A percentile compares a stretch with the other conserved stretches of the same genome.
phyloP scores from a whole-genome alignment of 2,329 filamentous ascomycete species.

The Stagonosporopsis rhizophila region DNA sequence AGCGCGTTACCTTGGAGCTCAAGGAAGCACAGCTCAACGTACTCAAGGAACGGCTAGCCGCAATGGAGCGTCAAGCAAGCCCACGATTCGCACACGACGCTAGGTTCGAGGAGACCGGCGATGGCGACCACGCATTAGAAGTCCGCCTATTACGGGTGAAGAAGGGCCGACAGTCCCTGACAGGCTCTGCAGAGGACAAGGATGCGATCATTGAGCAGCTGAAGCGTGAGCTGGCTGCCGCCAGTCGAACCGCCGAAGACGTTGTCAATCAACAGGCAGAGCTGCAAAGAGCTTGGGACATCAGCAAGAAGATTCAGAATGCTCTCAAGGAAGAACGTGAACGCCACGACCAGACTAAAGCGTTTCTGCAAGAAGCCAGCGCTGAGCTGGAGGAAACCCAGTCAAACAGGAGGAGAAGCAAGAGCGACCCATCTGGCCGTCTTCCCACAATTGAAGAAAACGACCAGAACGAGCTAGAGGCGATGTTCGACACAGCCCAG shows the following conservation, averaged over 20 bases:
- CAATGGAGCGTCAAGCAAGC: slow-evolving; percentile 34
- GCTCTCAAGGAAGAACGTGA: slow-evolving; percentile 39
- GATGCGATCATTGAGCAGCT: slow-evolving; percentile 38
- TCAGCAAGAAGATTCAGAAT: slow-evolving; percentile 38
- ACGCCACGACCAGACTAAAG: slow-evolving; percentile 36
- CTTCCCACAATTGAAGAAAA: slow-evolving; percentile 45
- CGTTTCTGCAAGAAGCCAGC: slow-evolving; percentile 32
- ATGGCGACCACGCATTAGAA: slow-evolving; percentile 41
- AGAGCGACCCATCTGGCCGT: slow-evolving; percentile 22
- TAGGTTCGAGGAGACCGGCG: slow-evolving; percentile 18
- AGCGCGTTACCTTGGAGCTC: slow-evolving; percentile 37
- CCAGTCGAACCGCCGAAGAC: slow-evolving; percentile 28
- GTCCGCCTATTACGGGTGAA: slow-evolving; percentile 41
- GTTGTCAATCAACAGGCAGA: slow-evolving; percentile 40
- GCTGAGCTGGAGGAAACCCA: slow-evolving; percentile 24
- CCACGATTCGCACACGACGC: slow-evolving; percentile 21
- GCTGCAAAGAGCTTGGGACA: slow-evolving; percentile 42
- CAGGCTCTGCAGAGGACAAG: slow-evolving; percentile 36
- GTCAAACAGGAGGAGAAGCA: slow-evolving; percentile 17
- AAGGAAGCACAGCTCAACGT: slow-evolving; percentile 41
- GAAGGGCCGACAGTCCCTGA: slow-evolving; percentile 34
- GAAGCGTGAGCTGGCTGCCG: slow-evolving; percentile 34
- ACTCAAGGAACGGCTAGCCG: slow-evolving; percentile 38
- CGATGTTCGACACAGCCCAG: slow-evolving; percentile 46
- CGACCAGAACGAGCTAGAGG: slow-evolving; percentile 43